A percentile compares a stretch with the other conserved stretches of the same genome.
Conservation (phyloP, 257 asterid genomes). For the Lycium barbarum region DNA sequence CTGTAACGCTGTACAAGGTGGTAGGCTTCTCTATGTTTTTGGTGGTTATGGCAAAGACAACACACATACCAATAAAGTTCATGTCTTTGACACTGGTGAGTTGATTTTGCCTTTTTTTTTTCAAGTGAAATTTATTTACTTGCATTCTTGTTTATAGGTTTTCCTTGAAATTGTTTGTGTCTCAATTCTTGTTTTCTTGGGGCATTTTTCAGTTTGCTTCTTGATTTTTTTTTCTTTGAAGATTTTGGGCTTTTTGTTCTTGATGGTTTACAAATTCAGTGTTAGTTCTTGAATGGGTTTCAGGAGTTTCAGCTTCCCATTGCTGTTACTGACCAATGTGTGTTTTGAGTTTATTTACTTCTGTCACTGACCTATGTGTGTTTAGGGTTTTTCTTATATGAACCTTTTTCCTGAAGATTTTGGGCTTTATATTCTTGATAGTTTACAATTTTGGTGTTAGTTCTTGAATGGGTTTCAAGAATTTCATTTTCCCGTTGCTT, state of each 20-base stretch:
- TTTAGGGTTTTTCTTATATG: background rate
- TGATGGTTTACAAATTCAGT: constrained; percentile 2
- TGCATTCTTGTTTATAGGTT: background rate
- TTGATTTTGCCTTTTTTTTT: background rate
- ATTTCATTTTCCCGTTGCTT: background rate
- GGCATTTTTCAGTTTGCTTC: background rate
- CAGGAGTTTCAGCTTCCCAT: background rate
- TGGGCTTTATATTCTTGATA: background rate
- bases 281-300: constrained; percentile 9
- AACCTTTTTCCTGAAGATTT: background rate
- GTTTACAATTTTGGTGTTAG: background rate
- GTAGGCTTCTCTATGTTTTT: constrained; percentile 87
- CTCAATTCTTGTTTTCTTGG: background rate
- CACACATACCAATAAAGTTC: constrained; percentile 90
- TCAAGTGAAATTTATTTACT: background rate
- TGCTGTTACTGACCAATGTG: background rate
- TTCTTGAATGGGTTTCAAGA: background rate
- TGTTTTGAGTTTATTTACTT: background rate
- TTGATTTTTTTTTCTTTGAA: background rate
- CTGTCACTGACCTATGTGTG: background rate
- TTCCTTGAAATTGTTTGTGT: background rate
- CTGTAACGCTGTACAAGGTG: constrained; percentile 88
- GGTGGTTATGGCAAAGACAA: constrained; percentile 93
- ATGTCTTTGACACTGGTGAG: constrained; percentile 81
- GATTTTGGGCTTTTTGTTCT: background rate